Evolutionary conservation across 768 basidiomycete genomes (phyloP), one percentile per base, ranked within the genome.

Genomic region (Candolleomyces aberdarensis): DNA sequence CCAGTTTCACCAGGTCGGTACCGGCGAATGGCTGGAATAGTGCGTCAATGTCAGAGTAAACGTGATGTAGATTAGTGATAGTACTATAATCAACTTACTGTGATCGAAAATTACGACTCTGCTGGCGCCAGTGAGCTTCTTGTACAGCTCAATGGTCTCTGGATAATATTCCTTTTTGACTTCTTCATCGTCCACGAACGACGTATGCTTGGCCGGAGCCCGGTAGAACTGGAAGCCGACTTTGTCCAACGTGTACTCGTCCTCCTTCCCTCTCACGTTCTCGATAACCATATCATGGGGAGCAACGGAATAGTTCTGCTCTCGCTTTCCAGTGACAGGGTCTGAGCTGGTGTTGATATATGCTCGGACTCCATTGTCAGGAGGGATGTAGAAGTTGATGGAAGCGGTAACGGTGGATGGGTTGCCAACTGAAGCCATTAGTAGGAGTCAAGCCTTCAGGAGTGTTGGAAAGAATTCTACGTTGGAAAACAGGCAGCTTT

Each of bases 51-150:
- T 22, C 19, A 51, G 50, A 51, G 14, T 8, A 3, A 29, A 51
- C 1, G 19, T 7, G 9, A 9, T 11, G 20, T 9, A 47, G 14
- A 20, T 19, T 26, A 26, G n/a, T n/a, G n/a, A n/a, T n/a, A n/a
- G 52, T 39, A 36, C 32, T 48, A 26, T 50, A 44, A 59, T 40
- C 10, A 20, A 63, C 83, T 62, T 57, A 83, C 85, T 86, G 67
- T 86, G 85, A 65, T 87, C 85, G 59, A 87, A 88, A 39, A 85
- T 56, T n/a, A 86, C 81, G 22, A 83, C 81, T 22, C 75, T 75
- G 60, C 74, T 81, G 0, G 85, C 86, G 13, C 86, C 85, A 0
- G 84, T 85, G 9, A 84, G 50, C 62, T 80, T 64, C 74, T 87
- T 86, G 48, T 87, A 72, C 31, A 85, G 68, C 65, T 82, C 81